Evolutionary conservation across 306 rosid species (phyloP).

Genomic region (Castanea mollissima): DNA sequence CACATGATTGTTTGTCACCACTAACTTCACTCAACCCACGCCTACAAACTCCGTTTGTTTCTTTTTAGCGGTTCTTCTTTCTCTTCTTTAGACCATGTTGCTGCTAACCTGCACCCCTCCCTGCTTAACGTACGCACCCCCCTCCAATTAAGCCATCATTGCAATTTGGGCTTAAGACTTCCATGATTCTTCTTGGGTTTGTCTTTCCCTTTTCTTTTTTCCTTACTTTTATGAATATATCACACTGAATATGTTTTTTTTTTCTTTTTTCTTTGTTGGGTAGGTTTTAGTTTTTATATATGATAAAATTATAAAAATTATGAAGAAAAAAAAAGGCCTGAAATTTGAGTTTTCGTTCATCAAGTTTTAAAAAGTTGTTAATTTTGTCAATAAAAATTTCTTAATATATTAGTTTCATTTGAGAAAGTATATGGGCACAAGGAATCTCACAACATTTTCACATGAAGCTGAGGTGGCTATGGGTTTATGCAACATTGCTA

Average conservation of each 20-base stretch:
- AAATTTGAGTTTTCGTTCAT: not conserved
- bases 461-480: no score
- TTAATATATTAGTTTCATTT: no score
- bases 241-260: not conserved
- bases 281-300: no score
- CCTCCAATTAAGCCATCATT: constrained; percentile 48
- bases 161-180: constrained; percentile 36
- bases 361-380: no score
- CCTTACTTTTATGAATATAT: not conserved
- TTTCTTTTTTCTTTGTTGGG: not conserved
- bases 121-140: not conserved
- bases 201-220: not conserved
- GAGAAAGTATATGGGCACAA: no score
- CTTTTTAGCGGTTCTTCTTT: constrained; percentile 17
- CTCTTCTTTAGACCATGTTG: not conserved
- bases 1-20: not conserved
- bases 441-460: no score
- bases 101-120: constrained; percentile 1
- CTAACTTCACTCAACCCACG: not conserved
- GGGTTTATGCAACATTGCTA: no score
- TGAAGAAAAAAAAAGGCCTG: not conserved
- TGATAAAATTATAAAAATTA: not conserved
- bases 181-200: constrained; percentile 45
- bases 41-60: no score
- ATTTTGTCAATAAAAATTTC: no score